Evolutionary conservation across 495 filamentous ascomycete genomes (phyloP), one percentile per base, ranked within the genome.

Genomic region (Aspergillus ostianus): DNA sequence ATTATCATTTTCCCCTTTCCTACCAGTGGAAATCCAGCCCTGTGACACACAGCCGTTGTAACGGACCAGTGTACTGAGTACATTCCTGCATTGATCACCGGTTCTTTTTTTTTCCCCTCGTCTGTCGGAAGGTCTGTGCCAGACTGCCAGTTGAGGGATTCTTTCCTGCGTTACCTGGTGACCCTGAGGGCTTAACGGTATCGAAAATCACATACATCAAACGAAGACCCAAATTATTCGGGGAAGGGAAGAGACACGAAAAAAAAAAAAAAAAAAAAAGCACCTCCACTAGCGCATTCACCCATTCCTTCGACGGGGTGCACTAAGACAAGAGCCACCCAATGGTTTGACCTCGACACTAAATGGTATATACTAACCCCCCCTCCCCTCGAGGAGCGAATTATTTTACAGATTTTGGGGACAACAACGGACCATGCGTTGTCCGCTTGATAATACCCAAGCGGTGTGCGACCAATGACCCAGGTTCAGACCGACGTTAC

Each of bases 61-160:
- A 59, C 55, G n/a, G 56, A 60, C 57, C 59, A 53, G 32, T 57
- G n/a, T n/a, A n/a, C n/a, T n/a, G n/a, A n/a, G 53, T 66, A 51
- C 60, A 62, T 58, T 51, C 47, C 60, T 62, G 64, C 64, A 66
- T 66, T 51, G 64, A 66, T 66, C 64, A 66, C 55, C 64, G 6
- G 60, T 66, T 66, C 64, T 63, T 56, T 48, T n/a, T 55, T 18
- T 45, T 47, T 56, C 21, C 53, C 41, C 20, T 58, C 23, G 10
- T 52, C 21, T 27, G 50, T 27, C 50, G 4, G 20, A 26, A 60
- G 57, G 57, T 49, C 64, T 60, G 56, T 62, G 47, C 55, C 32
- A 17, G 12, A 36, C 36, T 20, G 2, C 15, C 26, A 26, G 18
- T 26, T 49, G n/a, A 20, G 19, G 8, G 21, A 17, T 8, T 52